These are phyloP conservation scores for Fusarium austroafricanum DNA, from an alignment of 2,329 filamentous ascomycete species.

Conservation along the genomic window DNA sequence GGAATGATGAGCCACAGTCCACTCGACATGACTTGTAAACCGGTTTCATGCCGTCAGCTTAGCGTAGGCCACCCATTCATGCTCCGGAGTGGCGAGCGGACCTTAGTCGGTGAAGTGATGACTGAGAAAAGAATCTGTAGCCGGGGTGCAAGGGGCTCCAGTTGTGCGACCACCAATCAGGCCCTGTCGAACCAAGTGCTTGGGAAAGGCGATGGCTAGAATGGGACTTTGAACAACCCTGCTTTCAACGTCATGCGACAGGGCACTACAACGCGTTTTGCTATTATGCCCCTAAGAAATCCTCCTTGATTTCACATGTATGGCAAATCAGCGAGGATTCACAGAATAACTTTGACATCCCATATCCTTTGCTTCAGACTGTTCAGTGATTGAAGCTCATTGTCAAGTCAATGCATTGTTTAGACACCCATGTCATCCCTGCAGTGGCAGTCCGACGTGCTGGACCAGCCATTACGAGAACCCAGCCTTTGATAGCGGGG, in stretches of 20 bases:
- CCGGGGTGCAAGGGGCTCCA: constrained; percentile 31
- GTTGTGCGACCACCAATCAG: constrained; percentile 46
- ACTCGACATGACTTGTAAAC: constrained; percentile 20
- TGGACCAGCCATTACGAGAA: constrained; percentile 31
- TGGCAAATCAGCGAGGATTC: constrained; percentile 1
- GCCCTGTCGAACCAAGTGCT: constrained; percentile 41
- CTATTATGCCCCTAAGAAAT: neutral
- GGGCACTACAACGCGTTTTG: neutral
- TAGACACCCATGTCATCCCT: constrained; percentile 16
- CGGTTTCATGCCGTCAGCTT: constrained; percentile 34
- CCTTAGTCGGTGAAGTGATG: constrained; percentile 37
- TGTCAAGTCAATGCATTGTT: constrained; percentile 37
- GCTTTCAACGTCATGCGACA: constrained; percentile 33
- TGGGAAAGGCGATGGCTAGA: constrained; percentile 37
- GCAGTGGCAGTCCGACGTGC: constrained; percentile 24
- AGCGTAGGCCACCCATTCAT: constrained; percentile 42
- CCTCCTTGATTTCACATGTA: neutral
- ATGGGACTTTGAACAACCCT: constrained; percentile 34
- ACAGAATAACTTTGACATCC: constrained; percentile 1
- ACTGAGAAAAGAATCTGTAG: constrained; percentile 25
- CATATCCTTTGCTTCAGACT: constrained; percentile 19
- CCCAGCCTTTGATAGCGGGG: constrained; percentile 32
- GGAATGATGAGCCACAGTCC: constrained; percentile 13
- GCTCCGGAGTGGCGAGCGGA: constrained; percentile 35
- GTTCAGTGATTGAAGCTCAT: constrained; percentile 23